Evolutionary conservation across 306 rosid species (phyloP), one percentile per base, ranked within the genome.

Genomic region (Cajanus cajan): DNA sequence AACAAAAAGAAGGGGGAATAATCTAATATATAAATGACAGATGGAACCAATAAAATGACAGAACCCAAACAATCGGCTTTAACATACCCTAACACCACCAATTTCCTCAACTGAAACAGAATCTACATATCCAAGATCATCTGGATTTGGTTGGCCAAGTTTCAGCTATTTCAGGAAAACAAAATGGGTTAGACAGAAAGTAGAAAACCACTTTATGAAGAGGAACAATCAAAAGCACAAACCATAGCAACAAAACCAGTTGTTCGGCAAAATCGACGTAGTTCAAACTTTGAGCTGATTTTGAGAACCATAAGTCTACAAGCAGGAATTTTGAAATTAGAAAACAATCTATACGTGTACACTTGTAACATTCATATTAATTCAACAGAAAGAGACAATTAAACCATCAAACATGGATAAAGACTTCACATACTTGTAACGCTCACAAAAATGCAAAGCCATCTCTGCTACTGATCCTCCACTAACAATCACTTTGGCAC

Each of bases 381-480:
- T 47, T 40, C 31, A 39, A 58, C 39, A 54, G 59, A 33, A 65
- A 36, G 18, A 71, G 57, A 70, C 16, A 62, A 44, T 18, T 71
- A 22, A 72, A 68, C 50, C 5, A 14, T 21, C 15, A 3, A 31
- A 61, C 55, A 15, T 15, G 10, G 8, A 31, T 13, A 74, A 71
- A 75, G 77, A 82, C 84, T 65, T 33, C 36, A 78, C 86, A 2
- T 82, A 92, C 96, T 90, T 92, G 85, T 89, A 94, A 69, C 98
- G 94, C 78, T 92, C 98, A 77, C 98, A 94, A 84, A 92, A 94
- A 80, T 94, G 98, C 68, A 94, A 86, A 19, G 98, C 98, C 98
- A 94, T 92, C 85, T 94, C 98, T 85, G 96, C 98, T 37, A 94
- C 96, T 15, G 97, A 83, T 62, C 89, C 97, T 74, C 98, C 98